phyloP scores from a whole-genome alignment of 306 rosid genomes.

The Aeschynomene evenia region DNA sequence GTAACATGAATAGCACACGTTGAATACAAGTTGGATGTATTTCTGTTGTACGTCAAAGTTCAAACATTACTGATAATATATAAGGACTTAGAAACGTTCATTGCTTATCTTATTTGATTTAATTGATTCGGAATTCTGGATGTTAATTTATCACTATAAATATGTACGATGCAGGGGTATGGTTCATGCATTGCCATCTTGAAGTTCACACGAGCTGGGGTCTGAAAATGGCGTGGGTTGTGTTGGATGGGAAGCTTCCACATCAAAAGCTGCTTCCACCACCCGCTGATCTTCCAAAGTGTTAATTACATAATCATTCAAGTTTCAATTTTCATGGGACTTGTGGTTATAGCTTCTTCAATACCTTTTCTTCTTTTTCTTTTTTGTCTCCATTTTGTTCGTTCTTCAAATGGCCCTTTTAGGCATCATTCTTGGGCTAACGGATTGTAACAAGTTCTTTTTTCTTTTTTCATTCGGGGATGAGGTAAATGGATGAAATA shows the following conservation, averaged over 20 bases:
- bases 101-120: neutral
- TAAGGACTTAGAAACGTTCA: neutral
- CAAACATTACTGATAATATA: no score
- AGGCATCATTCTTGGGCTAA: neutral
- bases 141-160: neutral
- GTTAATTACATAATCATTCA: no score
- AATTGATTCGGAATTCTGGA: neutral
- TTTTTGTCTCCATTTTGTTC: neutral
- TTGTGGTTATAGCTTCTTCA: neutral
- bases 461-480: neutral
- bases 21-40: no score
- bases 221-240: conserved; percentile 69
- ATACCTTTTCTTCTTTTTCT: neutral
- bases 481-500: neutral
- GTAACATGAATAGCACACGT: no score
- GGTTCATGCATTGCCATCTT: conserved; percentile 79
- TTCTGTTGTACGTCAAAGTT: no score
- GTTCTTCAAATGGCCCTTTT: neutral
- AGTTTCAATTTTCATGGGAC: neutral
- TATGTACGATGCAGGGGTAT: conserved; percentile 48
- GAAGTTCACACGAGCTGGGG: conserved; percentile 79
- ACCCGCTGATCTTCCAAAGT: conserved; percentile 69
- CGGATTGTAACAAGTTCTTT: neutral
- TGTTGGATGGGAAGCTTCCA: conserved; percentile 61
- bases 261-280: conserved; percentile 62